Evolutionary conservation across 345 rosid genomes (phyloP).

Genomic region (Orychophragmus violaceus): DNA sequence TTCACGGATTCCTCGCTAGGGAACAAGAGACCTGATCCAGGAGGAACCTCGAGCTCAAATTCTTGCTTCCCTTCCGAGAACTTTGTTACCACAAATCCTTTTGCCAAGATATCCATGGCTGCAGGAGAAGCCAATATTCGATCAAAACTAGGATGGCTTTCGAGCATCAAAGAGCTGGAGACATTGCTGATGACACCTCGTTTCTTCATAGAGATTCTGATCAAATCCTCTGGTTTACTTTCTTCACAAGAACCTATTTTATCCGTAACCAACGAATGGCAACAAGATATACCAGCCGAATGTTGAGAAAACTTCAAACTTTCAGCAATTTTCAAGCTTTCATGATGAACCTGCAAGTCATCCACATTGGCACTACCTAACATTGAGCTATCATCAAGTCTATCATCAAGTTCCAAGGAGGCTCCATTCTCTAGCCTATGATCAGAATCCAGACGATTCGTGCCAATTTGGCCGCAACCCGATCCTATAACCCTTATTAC

Average conservation of each 20-base stretch:
- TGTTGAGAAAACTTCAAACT: constrained; percentile 6
- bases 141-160: constrained; percentile 26
- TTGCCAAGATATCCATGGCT: constrained; percentile 40
- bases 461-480: constrained; percentile 11
- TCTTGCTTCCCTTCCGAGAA: constrained; percentile 46
- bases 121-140: constrained; percentile 36
- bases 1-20: constrained; percentile 52
- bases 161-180: constrained; percentile 26
- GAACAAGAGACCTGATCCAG: constrained; percentile 60
- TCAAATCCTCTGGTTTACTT: background rate
- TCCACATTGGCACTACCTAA: constrained; percentile 6
- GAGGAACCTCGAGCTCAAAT: constrained; percentile 49
- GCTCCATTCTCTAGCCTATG: background rate
- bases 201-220: constrained; percentile 33
- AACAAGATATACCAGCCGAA: background rate
- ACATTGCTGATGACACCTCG: constrained; percentile 39
- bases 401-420: constrained; percentile 17
- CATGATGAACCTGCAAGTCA: background rate
- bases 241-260: constrained; percentile 4
- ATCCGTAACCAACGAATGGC: background rate
- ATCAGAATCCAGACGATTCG: constrained; percentile 16
- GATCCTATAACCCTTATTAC: constrained; percentile 36
- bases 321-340: constrained; percentile 13
- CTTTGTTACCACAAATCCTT: constrained; percentile 60
- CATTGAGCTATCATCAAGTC: constrained; percentile 19